phyloP scores from a whole-genome alignment of 306 rosid species.

The Cicer judaicum region DNA sequence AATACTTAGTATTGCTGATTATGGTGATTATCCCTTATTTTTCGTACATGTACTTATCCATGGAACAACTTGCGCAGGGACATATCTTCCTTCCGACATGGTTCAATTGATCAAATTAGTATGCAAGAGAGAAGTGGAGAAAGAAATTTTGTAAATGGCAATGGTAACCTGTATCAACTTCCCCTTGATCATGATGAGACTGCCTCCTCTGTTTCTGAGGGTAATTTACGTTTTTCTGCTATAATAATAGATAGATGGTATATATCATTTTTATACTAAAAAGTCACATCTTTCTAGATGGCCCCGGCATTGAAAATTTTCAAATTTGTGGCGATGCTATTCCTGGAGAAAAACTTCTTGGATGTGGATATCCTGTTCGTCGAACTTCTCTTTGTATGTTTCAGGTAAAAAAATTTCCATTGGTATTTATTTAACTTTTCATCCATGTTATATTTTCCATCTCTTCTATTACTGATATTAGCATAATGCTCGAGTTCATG shows the following conservation, averaged over 20 bases:
- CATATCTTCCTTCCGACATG: constrained; percentile 45
- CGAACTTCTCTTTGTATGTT: constrained; percentile 95
- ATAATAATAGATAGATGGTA: not conserved
- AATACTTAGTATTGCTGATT: constrained; percentile 14
- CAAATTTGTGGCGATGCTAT: constrained; percentile 87
- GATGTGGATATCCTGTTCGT: constrained; percentile 89
- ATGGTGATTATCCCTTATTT: constrained; percentile 1
- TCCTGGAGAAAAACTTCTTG: constrained; percentile 91
- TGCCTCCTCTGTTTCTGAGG: constrained; percentile 58
- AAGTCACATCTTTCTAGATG: constrained; percentile 52
- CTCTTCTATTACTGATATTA: constrained; percentile 32
- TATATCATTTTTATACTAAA: constrained; percentile 32
- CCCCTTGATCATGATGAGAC: constrained; percentile 48
- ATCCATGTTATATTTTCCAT: constrained; percentile 21
- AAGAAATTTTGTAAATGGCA: constrained; percentile 46
- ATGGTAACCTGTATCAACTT: constrained; percentile 49
- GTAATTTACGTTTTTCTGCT: constrained; percentile 44
- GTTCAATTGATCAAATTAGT: constrained; percentile 47
- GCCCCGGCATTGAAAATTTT: constrained; percentile 91
- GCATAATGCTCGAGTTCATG: constrained; percentile 39
- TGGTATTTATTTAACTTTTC: constrained; percentile 24
- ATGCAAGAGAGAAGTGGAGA: constrained; percentile 41
- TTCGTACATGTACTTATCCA: constrained; percentile 32
- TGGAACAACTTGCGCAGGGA: constrained; percentile 60
- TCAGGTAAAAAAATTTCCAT: constrained; percentile 68